Conservation (phyloP, 352 stramenopile genomes). For the Thraustochytrium striatum region DNA sequence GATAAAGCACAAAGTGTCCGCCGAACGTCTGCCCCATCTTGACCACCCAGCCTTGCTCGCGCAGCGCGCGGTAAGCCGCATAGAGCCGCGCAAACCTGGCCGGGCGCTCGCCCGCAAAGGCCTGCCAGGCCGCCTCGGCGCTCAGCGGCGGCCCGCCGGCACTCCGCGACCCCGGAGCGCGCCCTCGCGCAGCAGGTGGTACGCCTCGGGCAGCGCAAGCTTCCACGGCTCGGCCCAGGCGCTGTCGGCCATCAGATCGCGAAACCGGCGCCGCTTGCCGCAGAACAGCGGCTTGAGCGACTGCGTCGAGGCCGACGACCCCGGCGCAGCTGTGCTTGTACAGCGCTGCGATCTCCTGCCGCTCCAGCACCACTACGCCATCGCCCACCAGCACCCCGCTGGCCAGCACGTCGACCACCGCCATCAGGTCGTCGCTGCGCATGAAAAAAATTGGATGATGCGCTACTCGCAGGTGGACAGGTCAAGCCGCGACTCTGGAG, state of each 20-base stretch:
- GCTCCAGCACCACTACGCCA: too few species aligned
- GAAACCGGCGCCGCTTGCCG: constrained; percentile 15
- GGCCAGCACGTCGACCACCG: too few species aligned
- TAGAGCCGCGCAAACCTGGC: constrained; percentile 23
- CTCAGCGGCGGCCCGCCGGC: background rate
- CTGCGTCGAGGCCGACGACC: constrained; percentile 22
- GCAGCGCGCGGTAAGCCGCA: background rate
- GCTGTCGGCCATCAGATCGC: constrained; percentile 25
- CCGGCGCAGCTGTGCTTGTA: too few species aligned
- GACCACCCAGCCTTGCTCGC: constrained; percentile 26
- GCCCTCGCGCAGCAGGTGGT: background rate
- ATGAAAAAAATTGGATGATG: too few species aligned
- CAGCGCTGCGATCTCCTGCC: too few species aligned
- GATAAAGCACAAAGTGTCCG: constrained; percentile 34
- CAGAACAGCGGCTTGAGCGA: constrained; percentile 45
- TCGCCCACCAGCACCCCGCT: too few species aligned
- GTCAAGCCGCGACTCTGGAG: too few species aligned
- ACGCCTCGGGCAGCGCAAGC: constrained; percentile 21
- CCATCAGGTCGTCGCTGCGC: too few species aligned
- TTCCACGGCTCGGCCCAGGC: constrained; percentile 31
- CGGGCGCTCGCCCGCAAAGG: constrained; percentile 1
- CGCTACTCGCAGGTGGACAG: too few species aligned
- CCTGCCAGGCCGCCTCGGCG: background rate
- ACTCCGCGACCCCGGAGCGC: background rate
- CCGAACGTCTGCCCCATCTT: constrained; percentile 37